phyloP scores from a whole-genome alignment of 2,329 filamentous ascomycete species.

The Rhynchosporium graminicola region DNA sequence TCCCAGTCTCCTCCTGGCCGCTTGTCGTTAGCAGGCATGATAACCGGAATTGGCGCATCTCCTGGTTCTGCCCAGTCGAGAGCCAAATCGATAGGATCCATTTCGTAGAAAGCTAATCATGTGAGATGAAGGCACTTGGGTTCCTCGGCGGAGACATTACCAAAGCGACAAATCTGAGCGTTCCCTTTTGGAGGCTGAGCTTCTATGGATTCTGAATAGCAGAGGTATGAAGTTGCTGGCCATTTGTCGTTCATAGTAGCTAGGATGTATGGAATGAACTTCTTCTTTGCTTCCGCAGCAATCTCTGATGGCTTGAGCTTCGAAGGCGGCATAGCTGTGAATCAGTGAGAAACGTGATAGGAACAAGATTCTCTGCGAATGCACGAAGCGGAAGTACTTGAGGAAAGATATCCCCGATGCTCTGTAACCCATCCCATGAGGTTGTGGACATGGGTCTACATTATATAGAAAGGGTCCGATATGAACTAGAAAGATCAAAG shows the following conservation, averaged over 20 bases:
- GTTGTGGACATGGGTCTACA: conserved; percentile 32
- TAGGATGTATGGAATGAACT: conserved; percentile 66
- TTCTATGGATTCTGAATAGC: conserved; percentile 48
- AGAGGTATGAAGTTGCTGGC: conserved; percentile 59
- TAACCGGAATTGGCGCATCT: conserved; percentile 40
- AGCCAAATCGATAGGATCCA: conserved; percentile 62
- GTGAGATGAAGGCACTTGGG: no score
- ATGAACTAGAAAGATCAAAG: conserved; percentile 20
- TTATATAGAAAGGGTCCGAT: conserved; percentile 30
- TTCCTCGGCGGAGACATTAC: conserved; percentile 36
- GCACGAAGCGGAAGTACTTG: not conserved
- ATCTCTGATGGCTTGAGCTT: conserved; percentile 68
- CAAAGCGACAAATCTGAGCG: conserved; percentile 45
- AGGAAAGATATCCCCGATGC: not conserved
- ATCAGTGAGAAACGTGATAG: not conserved
- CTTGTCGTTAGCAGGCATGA: conserved; percentile 66
- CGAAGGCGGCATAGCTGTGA: conserved; percentile 52
- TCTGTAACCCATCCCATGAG: conserved; percentile 19
- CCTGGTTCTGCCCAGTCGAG: conserved; percentile 53
- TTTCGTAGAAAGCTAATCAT: conserved; percentile 49
- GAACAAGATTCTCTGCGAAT: not conserved
- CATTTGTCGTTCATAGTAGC: conserved; percentile 55
- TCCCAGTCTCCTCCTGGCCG: conserved; percentile 81
- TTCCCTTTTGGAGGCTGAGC: conserved; percentile 22
- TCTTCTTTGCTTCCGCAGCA: conserved; percentile 70